phyloP scores from a whole-genome alignment of 306 rosid genomes.

The Prunus mume region DNA sequence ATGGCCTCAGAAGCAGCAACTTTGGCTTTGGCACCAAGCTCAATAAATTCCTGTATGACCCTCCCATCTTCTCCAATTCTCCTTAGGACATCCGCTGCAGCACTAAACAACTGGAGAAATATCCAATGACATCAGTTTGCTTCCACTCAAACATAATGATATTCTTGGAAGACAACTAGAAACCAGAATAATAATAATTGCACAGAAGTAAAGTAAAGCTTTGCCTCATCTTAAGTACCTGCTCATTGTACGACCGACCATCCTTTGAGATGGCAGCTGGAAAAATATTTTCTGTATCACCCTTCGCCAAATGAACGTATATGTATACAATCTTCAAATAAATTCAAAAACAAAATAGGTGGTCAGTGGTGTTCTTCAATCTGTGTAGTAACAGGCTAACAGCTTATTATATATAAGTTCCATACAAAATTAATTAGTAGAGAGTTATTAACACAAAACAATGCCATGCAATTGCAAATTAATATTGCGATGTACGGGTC shows the following conservation, averaged over 20 bases:
- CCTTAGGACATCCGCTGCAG: constrained; percentile 80
- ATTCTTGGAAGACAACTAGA: constrained; percentile 2
- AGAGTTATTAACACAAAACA: not conserved
- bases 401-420: not conserved
- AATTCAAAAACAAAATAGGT: not conserved
- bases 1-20: constrained; percentile 92
- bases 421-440: not conserved
- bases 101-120: constrained; percentile 76
- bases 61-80: constrained; percentile 88
- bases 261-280: constrained; percentile 95
- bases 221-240: constrained; percentile 45
- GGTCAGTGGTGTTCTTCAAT: not conserved
- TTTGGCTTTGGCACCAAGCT: constrained; percentile 86
- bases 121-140: constrained; percentile 22
- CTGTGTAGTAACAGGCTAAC: not conserved
- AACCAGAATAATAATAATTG: not conserved
- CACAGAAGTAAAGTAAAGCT: not conserved
- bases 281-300: constrained; percentile 70
- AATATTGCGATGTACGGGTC: not conserved
- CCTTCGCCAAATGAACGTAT: constrained; percentile 90
- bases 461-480: not conserved
- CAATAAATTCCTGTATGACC: constrained; percentile 70
- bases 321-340: constrained; percentile 73
- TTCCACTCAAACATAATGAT: constrained; percentile 1
- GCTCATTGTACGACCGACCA: constrained; percentile 95